Base-by-base conservation (phyloP, 164 flowering plant genomes). In the Vitis riparia region DNA sequence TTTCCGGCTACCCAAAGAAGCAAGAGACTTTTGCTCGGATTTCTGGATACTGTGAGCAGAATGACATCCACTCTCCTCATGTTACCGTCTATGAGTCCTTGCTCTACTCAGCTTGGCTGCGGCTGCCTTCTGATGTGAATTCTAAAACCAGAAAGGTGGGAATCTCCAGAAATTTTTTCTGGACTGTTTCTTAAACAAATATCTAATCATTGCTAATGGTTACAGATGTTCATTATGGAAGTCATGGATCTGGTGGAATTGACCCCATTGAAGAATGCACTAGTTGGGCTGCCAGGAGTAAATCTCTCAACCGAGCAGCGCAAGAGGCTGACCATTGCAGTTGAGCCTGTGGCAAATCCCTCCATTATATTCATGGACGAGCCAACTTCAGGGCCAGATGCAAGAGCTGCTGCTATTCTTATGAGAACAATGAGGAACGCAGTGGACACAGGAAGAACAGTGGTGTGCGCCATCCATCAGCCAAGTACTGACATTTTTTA, bases 401-500 rank as follows among this genome's bases (percentile, higher is more conserved):
- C 77, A 9, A 48, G 77, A 63, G 77, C 77, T 51, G 77, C 94
- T 11, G 92, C 92, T 0, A 88, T 90, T 72, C 87, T 89, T 49
- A 88, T 89, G 94, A 76, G 92, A 49, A 79, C 92, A 5, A 86
- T 89, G 52, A 85, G 88, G 72, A 89, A 89, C 67, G 83, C 88
- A 13, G 94, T 85, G 47, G 87, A 86, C 70, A 89, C 94, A 9
- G 90, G 90, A 16, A 68, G 94, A 79, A 89, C 91, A 15, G 90
- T 90, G 69, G 89, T 86, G 9, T 90, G 94, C 83, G 88, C 94
- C 51, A 88, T 88, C 70, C 94, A 90, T 70, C 89, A 89, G 52
- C 93, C 94, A 51, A 87, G 91, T 77, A 89, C 85, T 37, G 90
- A 86, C 72, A 89, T 89, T 19, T 89, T 87, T 78, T 89, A 90